Evolutionary conservation across 2,329 filamentous ascomycete species (phyloP), one percentile per base, ranked within the genome.

Genomic region (Biscogniauxia mediterranea): DNA sequence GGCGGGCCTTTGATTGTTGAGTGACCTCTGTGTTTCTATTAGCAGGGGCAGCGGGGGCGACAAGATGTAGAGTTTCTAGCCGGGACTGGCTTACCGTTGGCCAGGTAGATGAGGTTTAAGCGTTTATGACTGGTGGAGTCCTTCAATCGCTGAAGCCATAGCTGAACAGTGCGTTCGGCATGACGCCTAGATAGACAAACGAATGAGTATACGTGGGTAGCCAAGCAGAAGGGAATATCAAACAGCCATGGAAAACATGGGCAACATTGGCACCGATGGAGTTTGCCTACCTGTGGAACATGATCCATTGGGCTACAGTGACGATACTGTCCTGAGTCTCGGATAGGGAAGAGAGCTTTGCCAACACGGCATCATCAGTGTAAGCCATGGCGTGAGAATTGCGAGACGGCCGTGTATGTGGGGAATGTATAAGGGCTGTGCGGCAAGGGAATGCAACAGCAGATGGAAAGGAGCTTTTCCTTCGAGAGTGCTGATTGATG

Each of bases 301-400:
- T 96, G 64, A 99, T 95, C 96, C 96, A 99, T 87, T 98, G 94
- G 61, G 95, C 93, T 64, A 96, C 93, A 42, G 92, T 94, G 63
- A 96, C 86, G 73, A 99, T 98, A 78, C 93, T 96, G 75, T 99
- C 95, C 76, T 99, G 94, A 11, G 93, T 96, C 79, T 99, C 96
- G 77, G 97, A 97, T 64, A 99, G 85, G 51, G 93, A 92, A 32
- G 93, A 96, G 58, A 99, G 89, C 81, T 97, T 97, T 58, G 94
- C 92, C 75, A 93, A 87, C 59, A 99, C 93, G 54, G 93, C 91
- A 80, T 99, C 95, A 78, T 98, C 93, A 68, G 90, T 95, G 79
- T 97, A 98, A 53, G 95, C 89, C 94, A 99, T 97, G 63, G 61
- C 38, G 38, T 46, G 17, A 11, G 13, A n/a, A 46, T 46, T 2